Conservation (phyloP, 1,139 yeast species). For the Hansenula anomala region DNA sequence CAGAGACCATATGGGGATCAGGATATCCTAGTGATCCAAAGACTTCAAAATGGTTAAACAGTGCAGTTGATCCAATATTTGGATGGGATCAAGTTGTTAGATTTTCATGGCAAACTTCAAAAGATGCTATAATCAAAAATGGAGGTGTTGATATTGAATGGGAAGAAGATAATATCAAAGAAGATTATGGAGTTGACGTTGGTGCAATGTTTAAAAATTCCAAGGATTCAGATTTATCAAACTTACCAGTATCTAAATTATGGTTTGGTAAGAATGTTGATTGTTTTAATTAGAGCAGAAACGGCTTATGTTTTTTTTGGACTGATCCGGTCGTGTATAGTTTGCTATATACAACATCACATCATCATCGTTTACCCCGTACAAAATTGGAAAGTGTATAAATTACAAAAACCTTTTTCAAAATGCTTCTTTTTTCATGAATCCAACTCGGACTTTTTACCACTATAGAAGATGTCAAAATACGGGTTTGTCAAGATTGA, state of each 20-base stretch:
- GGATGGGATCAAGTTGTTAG: constrained; percentile 85
- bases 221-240: constrained; percentile 10
- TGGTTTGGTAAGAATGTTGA: constrained; percentile 23
- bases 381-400: too few relatives aligned
- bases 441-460: too few relatives aligned
- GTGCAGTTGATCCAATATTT: constrained; percentile 62
- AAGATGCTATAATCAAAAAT: constrained; percentile 56
- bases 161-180: constrained; percentile 45
- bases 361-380: too few relatives aligned
- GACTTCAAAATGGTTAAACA: constrained; percentile 68
- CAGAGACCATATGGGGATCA: constrained; percentile 53
- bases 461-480: constrained; percentile 2
- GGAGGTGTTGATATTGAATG: constrained; percentile 50
- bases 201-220: constrained; percentile 23
- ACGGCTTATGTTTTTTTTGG: too few relatives aligned
- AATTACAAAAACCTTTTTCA: too few relatives aligned
- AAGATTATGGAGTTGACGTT: constrained; percentile 25
- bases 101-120: constrained; percentile 93
- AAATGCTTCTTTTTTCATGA: too few relatives aligned
- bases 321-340: too few relatives aligned
- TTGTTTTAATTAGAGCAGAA: constrained; percentile 7
- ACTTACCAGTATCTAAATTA: constrained; percentile 18
- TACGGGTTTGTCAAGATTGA: constrained; percentile 5
- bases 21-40: constrained; percentile 95
- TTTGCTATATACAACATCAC: too few relatives aligned